Evolutionary conservation across 495 filamentous ascomycete genomes (phyloP), one percentile per base, ranked within the genome.

Genomic region (Aspergillus heteromorphus): DNA sequence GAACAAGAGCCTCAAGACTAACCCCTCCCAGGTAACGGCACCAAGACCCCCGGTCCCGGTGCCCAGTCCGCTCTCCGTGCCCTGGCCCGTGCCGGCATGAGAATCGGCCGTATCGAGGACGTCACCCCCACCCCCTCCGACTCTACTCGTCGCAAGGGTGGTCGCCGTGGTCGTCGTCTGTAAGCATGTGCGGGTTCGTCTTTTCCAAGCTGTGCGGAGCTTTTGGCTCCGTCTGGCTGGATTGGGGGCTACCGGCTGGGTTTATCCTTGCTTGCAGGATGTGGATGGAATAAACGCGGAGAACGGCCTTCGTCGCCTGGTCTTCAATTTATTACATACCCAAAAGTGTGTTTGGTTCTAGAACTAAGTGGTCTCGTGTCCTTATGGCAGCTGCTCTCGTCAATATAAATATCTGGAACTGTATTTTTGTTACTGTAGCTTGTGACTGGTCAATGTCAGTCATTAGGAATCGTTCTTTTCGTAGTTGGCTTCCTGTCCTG

Each of bases 111-210:
- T 66, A 99, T 99, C 67, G 93, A 99, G 86, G 93, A 99, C 76
- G 93, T 99, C 55, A 99, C 93, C 62, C 93, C 93, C 59, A 97
- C 93, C 31, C 93, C 93, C 61, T 97, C 93, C 73, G 93, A 99
- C 79, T 92, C 87, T 74, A 99, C 93, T 64, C 89, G 93, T 75
- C 88, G 92, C 76, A 99, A 99, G 87, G 93, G 93, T 79, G 93
- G 93, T 95, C 89, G 93, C 77, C 92, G 93, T 87, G 93, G 93
- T 96, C 93, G 93, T 78, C 92, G 93, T 92, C 86, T 99, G 74
- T 97, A 81, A 85, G 73, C 69, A 63, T 69, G 56, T 74, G 71
- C 66, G 56, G 56, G 57, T 58, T 23, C 61, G 50, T 60, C 58
- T 58, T 61, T 59, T 64, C 59, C 64, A 56, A 59, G 59, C 57